phyloP scores from a whole-genome alignment of 768 basidiomycete species.

The Hypholoma sublateritium region DNA sequence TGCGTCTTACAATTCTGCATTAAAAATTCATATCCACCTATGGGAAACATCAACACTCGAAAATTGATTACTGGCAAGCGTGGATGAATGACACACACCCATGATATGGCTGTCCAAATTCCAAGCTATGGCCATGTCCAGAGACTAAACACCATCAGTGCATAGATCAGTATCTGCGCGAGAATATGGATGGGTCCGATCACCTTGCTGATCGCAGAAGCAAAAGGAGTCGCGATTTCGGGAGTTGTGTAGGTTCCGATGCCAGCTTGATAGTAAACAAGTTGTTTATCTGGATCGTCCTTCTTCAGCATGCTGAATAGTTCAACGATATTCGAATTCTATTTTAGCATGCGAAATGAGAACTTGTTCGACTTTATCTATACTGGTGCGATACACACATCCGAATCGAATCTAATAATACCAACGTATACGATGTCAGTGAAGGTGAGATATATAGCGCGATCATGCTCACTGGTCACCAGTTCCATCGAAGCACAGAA shows the following conservation, averaged over 20 bases:
- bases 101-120: conserved; percentile 54
- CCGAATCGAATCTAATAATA: conserved; percentile 34
- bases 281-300: conserved; percentile 45
- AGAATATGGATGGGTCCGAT: not conserved
- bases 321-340: conserved; percentile 54
- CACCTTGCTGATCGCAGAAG: conserved; percentile 43
- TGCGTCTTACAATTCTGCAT: conserved; percentile 53
- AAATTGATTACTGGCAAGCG: not conserved
- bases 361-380: no score
- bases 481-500: conserved; percentile 72
- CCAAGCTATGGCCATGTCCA: conserved; percentile 48
- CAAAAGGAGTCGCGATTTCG: conserved; percentile 42
- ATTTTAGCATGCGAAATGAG: not conserved
- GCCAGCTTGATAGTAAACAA: conserved; percentile 62
- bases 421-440: not conserved
- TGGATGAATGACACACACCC: conserved; percentile 24
- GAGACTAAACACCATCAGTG: conserved; percentile 17
- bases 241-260: conserved; percentile 53
- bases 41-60: not conserved
- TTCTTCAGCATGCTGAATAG: conserved; percentile 53
- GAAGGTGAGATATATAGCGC: not conserved
- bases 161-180: not conserved
- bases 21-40: conserved; percentile 56
- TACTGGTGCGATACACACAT: conserved; percentile 23
- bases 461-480: conserved; percentile 37